A percentile compares a stretch with the other conserved stretches of the same genome.
Evolutionary conservation across 2,329 filamentous ascomycete genomes (phyloP).

Genomic region (Aspergillus arachidicola): DNA sequence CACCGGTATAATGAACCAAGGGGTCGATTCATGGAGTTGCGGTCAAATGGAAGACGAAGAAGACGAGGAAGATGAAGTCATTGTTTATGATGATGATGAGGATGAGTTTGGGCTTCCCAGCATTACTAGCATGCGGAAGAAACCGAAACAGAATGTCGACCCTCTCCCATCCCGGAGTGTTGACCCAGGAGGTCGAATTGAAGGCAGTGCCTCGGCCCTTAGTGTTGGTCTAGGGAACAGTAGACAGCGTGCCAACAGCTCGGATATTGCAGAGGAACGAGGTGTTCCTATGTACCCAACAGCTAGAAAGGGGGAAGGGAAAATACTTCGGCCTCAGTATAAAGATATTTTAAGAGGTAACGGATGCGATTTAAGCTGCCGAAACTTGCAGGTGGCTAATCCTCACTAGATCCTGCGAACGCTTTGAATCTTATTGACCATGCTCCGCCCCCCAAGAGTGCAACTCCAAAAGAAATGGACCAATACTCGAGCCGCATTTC

Average conservation of each 20-base stretch:
- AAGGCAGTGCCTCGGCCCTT: conserved; percentile 28
- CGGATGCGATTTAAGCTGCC: neutral
- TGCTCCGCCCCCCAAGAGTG: conserved; percentile 70
- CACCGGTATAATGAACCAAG: conserved; percentile 77
- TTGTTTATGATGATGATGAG: conserved; percentile 82
- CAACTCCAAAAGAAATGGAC: conserved; percentile 80
- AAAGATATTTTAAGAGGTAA: conserved; percentile 85
- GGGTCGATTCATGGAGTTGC: conserved; percentile 78
- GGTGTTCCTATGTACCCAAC: conserved; percentile 81
- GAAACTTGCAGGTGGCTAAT: neutral
- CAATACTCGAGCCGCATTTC: conserved; percentile 84
- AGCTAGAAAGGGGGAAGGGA: conserved; percentile 86
- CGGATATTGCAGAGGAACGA: conserved; percentile 90
- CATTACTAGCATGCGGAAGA: conserved; percentile 85
- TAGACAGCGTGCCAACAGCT: conserved; percentile 78
- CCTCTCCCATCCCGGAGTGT: conserved; percentile 40
- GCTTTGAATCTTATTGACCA: conserved; percentile 93
- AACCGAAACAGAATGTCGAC: conserved; percentile 53
- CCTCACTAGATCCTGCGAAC: conserved; percentile 72
- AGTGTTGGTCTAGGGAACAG: conserved; percentile 42
- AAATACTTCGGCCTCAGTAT: conserved; percentile 95
- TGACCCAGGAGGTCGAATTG: conserved; percentile 43
- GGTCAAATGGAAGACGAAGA: conserved; percentile 37
- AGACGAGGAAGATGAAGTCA: conserved; percentile 69
- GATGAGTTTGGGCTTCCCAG: conserved; percentile 96